Evolutionary conservation across 2,329 filamentous ascomycete genomes (phyloP).

Genomic region (Exophiala alcalophila): DNA sequence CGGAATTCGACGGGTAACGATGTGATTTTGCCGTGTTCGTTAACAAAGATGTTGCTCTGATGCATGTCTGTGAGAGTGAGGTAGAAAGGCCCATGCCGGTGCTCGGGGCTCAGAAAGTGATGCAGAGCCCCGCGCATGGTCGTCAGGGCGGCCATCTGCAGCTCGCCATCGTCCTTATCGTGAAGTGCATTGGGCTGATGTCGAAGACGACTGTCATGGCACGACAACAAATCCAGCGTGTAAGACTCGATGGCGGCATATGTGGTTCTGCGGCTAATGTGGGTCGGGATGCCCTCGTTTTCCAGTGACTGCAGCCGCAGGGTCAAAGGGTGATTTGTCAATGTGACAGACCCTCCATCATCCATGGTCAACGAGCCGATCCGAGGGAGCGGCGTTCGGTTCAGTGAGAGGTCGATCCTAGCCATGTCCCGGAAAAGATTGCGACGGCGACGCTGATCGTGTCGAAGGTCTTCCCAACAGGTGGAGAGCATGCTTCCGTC

Average conservation of each 20-base stretch:
- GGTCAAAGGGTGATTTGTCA: constrained; percentile 32
- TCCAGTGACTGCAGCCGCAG: constrained; percentile 30
- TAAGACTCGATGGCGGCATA: constrained; percentile 33
- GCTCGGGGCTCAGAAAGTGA: constrained; percentile 34
- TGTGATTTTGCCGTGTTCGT: constrained; percentile 33
- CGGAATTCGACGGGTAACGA: constrained; percentile 31
- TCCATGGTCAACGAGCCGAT: constrained; percentile 33
- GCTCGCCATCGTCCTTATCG: constrained; percentile 16
- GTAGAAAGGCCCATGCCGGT: constrained; percentile 38
- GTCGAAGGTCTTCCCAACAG: constrained; percentile 16
- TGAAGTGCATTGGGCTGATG: constrained; percentile 32
- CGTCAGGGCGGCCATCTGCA: constrained; percentile 30
- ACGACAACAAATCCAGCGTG: constrained; percentile 30
- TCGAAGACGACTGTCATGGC: constrained; percentile 32
- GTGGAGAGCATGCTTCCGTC: constrained; percentile 27
- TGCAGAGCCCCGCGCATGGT: constrained; percentile 33
- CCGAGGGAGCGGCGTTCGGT: constrained; percentile 21
- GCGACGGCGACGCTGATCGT: constrained; percentile 13
- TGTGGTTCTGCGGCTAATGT: constrained; percentile 31
- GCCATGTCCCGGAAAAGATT: constrained; percentile 32
- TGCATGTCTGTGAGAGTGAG: constrained; percentile 43
- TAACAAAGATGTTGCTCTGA: constrained; percentile 36
- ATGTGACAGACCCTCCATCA: constrained; percentile 29
- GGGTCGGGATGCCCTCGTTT: constrained; percentile 32
- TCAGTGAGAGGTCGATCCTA: constrained; percentile 31